Evolutionary conservation across 768 basidiomycete genomes (phyloP), one percentile per base, ranked within the genome.

Genomic region (Austroboletus festivus): DNA sequence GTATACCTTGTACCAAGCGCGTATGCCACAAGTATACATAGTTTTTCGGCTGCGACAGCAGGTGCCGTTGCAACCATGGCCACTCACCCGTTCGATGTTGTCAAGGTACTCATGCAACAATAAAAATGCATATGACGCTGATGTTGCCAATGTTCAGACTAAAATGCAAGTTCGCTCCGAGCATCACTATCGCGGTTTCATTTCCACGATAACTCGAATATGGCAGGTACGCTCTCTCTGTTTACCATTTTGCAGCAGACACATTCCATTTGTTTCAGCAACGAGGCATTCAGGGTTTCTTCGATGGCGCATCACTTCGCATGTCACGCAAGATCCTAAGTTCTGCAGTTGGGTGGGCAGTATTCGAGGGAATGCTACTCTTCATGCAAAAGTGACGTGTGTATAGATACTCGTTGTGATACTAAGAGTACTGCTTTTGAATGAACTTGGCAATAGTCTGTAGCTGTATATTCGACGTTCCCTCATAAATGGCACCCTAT

Each of bases 401-500:
- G 41, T 51, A 45, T 18, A 51, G 23, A 38, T 8, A 9, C 30
- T 2, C 11, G 31, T 19, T 41, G 19, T 23, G 5, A 4, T 42
- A 50, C 53, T 64, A 88, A 60, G 88, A 85, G 58, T 91, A 82
- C 62, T 92, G 77, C 69, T 89, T 90, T 67, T 93, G 88, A 47
- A 95, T 79, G 53, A 87, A 83, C 70, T 87, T 95, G 5, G 93
- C 90, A 59, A 99, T 96, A 0, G 96, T 99, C 69, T 94, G 86
- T 28, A 97, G 73, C 67, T 98, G 96, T 50, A 99, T 98, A 66
- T 98, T 99, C n/a, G 88, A 92, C 38, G 95, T 97, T 33, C 95
- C 93, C 61, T 93, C 91, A 58, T 93, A 93, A 44, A 93, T 92
- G 2, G 89, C 88, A 22, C 91, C 89, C 89, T 92, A 49, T 18